Conservation (phyloP, 169 alveolate genomes). For the Plasmodium gonderi region DNA sequence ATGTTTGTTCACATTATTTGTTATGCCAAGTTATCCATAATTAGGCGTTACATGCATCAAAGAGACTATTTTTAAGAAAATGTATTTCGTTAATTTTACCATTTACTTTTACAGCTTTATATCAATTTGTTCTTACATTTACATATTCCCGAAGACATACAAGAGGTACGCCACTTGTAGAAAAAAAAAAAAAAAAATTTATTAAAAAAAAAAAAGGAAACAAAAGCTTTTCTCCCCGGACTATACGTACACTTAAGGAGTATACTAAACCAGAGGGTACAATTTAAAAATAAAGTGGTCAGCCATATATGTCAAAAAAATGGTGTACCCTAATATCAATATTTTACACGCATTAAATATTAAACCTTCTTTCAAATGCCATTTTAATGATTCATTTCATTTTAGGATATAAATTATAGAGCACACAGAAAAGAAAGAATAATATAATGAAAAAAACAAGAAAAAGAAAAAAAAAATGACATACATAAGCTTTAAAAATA, state of each 20-base stretch:
- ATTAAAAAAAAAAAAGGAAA: background rate
- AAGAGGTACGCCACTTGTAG: background rate
- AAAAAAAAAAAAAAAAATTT: background rate
- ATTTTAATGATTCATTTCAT: background rate
- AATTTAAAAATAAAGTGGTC: background rate
- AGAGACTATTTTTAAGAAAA: no score
- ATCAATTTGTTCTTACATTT: background rate
- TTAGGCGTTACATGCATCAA: background rate
- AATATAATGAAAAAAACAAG: background rate
- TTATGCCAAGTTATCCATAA: background rate
- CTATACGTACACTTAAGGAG: background rate
- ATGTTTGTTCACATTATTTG: background rate
- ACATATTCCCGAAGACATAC: background rate
- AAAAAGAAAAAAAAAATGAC: no score
- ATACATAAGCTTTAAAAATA: no score
- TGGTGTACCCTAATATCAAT: background rate
- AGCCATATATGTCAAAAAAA: background rate
- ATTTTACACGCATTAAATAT: background rate
- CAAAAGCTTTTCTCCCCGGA: no score
- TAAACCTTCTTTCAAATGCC: background rate
- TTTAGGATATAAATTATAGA: background rate
- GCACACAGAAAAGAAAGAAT: background rate
- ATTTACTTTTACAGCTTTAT: no score
- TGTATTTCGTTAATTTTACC: no score
- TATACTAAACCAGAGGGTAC: background rate